A percentile compares a stretch with the other conserved stretches of the same genome.
phyloP scores from a whole-genome alignment of 208 protist genomes.

The Leishmania amazonensis region DNA sequence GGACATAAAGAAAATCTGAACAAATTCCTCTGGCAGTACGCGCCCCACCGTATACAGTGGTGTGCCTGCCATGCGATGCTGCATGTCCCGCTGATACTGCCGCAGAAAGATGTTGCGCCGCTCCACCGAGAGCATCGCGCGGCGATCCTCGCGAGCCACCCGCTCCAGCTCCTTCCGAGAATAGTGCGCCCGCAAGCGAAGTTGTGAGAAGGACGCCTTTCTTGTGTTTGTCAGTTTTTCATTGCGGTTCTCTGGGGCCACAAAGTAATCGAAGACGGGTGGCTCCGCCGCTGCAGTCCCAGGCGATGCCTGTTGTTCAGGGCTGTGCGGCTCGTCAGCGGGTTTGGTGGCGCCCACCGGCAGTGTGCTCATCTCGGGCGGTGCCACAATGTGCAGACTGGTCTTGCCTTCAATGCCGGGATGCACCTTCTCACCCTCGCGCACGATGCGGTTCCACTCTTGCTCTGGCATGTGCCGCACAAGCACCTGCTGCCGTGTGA shows the following conservation, averaged over 20 bases:
- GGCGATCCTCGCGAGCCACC: slow-evolving; percentile 23
- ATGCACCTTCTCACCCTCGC: slow-evolving; percentile 26
- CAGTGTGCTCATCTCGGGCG: slow-evolving; percentile 17
- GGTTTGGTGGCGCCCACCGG: not conserved
- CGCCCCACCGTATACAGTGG: slow-evolving; percentile 22
- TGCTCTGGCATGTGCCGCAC: slow-evolving; percentile 36
- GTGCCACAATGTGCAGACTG: slow-evolving; percentile 27
- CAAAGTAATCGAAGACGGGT: slow-evolving; percentile 33
- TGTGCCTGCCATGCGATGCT: slow-evolving; percentile 16
- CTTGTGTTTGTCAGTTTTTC: not conserved
- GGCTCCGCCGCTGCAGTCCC: slow-evolving; percentile 1
- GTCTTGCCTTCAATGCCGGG: slow-evolving; percentile 23
- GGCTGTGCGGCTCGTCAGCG: not conserved
- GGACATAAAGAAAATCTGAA: slow-evolving; percentile 29
- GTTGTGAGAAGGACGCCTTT: slow-evolving; percentile 1
- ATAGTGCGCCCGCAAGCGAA: slow-evolving; percentile 6
- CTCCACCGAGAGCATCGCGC: slow-evolving; percentile 24
- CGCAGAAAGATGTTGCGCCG: slow-evolving; percentile 29
- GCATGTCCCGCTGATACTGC: slow-evolving; percentile 35
- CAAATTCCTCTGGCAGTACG: slow-evolving; percentile 27
- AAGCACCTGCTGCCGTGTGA: slow-evolving; percentile 20
- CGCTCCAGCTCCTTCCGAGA: slow-evolving; percentile 22
- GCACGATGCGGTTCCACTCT: slow-evolving; percentile 34
- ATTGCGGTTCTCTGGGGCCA: slow-evolving; percentile 26
- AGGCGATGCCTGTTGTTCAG: not conserved